Evolutionary conservation across 148 eudicot genomes (phyloP).

Genomic region (Camellia japonica): DNA sequence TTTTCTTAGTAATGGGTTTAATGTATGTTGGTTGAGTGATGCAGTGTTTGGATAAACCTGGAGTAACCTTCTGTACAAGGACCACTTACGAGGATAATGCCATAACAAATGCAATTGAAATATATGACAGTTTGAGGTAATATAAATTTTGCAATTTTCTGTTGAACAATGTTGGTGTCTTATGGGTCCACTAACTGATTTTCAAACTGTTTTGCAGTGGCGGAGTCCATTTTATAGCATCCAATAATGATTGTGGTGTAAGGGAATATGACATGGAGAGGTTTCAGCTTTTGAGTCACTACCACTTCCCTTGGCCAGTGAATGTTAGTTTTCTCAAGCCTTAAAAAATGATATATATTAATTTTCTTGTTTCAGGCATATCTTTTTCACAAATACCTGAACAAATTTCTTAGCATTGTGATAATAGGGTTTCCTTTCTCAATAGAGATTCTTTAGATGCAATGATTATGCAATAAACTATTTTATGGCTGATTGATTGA

Average conservation of each 20-base stretch:
- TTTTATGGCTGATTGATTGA: not conserved
- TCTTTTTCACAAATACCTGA: not conserved
- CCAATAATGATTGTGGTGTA: constrained; percentile 79
- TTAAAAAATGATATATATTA: not conserved
- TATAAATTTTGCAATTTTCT: not conserved
- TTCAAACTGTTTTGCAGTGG: constrained; percentile 46
- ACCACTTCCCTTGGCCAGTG: constrained; percentile 83
- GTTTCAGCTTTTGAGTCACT: constrained; percentile 71
- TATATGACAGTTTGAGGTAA: constrained; percentile 67
- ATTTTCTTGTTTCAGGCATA: not conserved
- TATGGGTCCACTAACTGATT: not conserved
- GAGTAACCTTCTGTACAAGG: constrained; percentile 72
- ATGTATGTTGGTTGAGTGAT: constrained; percentile 5
- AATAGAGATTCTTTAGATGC: not conserved
- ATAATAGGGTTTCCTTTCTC: not conserved
- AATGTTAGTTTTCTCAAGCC: constrained; percentile 53
- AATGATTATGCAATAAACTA: not conserved
- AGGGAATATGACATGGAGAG: constrained; percentile 85
- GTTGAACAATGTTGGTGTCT: not conserved
- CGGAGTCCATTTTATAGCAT: constrained; percentile 64
- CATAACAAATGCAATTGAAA: constrained; percentile 86
- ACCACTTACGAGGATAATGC: constrained; percentile 83
- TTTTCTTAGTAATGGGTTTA: constrained; percentile 9
- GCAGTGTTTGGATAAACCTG: constrained; percentile 72
- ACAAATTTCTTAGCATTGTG: not conserved